phyloP scores from a whole-genome alignment of 371 early-diverging fungal genomes.

The Smittium mucronatum region DNA sequence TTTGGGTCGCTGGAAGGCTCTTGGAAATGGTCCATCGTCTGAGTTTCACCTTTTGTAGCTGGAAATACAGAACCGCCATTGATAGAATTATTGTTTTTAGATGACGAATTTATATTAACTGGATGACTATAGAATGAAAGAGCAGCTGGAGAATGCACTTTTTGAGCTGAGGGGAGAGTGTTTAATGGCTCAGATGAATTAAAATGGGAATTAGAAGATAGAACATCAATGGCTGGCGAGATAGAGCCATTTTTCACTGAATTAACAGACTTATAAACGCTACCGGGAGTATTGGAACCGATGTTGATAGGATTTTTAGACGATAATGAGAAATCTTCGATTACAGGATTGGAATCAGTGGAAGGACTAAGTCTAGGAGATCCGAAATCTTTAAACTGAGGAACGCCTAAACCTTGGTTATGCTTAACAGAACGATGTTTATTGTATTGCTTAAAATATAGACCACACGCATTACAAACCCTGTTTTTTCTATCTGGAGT shows the following conservation, averaged over 20 bases:
- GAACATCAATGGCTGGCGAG: not conserved
- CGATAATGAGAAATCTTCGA: not conserved
- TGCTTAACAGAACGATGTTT: conserved; percentile 3
- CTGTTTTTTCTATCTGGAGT: conserved; percentile 55
- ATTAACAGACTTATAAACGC: not conserved
- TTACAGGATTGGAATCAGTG: too few relatives aligned
- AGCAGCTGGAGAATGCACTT: too few relatives aligned
- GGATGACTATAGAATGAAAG: too few relatives aligned
- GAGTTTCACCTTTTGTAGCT: too few relatives aligned
- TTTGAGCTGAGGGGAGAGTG: too few relatives aligned
- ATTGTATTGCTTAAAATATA: conserved; percentile 46
- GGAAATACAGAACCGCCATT: too few relatives aligned
- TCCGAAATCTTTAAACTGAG: not conserved
- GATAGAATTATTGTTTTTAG: too few relatives aligned
- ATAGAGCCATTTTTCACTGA: not conserved
- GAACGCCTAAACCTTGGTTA: not conserved
- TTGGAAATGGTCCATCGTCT: too few relatives aligned
- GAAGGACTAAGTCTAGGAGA: not conserved
- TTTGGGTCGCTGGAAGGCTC: too few relatives aligned
- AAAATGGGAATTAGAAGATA: not conserved
- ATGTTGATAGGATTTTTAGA: not conserved
- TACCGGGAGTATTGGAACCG: not conserved
- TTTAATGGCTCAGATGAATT: not conserved
- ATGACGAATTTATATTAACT: too few relatives aligned
- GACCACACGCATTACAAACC: conserved; percentile 93